Conservation (phyloP, 768 basidiomycete species). For the Scleroderma citrinum region DNA sequence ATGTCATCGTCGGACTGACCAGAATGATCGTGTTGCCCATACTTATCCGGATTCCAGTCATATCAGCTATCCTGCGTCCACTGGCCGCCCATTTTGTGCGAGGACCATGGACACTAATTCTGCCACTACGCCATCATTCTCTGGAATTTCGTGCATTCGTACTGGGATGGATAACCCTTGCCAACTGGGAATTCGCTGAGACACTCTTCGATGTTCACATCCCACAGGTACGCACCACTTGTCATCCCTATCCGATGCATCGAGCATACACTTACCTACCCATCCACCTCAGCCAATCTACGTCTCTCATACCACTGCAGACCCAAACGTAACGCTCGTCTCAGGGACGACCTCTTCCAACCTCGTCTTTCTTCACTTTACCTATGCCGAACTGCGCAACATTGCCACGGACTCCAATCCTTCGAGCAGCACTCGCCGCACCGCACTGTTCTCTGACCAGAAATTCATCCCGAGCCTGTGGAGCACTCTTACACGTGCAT, state of each 20-base stretch:
- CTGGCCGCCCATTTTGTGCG: constrained; percentile 60
- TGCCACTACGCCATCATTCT: constrained; percentile 42
- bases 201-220: constrained; percentile 54
- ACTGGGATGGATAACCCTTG: constrained; percentile 45
- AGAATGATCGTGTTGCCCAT: constrained; percentile 48
- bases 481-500: constrained; percentile 52
- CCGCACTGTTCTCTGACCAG: constrained; percentile 61
- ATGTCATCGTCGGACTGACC: constrained; percentile 39
- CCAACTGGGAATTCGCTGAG: constrained; percentile 61
- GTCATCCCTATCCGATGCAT: not conserved
- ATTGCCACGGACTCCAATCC: constrained; percentile 42
- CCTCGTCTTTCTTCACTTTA: constrained; percentile 52
- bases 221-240: constrained; percentile 39
- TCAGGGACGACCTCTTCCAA: constrained; percentile 58
- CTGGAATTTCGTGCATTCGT: constrained; percentile 45
- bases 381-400: constrained; percentile 55
- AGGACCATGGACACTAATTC: constrained; percentile 47
- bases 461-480: constrained; percentile 61
- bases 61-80: constrained; percentile 47
- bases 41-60: constrained; percentile 47
- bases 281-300: constrained; percentile 37
- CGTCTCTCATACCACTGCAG: constrained; percentile 39
- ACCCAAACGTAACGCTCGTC: constrained; percentile 51
- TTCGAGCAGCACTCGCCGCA: constrained; percentile 39
- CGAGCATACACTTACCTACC: constrained; percentile 1